Base-by-base conservation (phyloP, 805 yeast species). In the Saccharomycopsis guyanensis region DNA sequence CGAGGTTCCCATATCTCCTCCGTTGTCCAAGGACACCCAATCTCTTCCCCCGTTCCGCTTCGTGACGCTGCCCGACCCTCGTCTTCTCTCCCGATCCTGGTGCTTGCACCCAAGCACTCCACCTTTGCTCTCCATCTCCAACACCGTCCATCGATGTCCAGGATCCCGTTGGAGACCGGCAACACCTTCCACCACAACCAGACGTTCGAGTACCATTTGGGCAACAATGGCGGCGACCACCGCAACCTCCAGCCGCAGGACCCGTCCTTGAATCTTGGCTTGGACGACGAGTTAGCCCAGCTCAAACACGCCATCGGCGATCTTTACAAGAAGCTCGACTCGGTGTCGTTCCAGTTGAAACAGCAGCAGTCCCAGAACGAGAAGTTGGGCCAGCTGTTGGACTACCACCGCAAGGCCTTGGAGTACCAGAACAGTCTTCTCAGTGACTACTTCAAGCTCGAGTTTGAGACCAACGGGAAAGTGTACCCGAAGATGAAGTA, bases 381-480 rank as follows among this genome's bases (percentile, higher is more conserved):
- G 10, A 31, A 32, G 10, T 18, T 36, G 4, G 8, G 29, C 13
- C 16, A 37, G 37, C 16, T 36, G 13, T 19, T 43, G 13, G 47
- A 43, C 6, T 43, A 37, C 15, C 42, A 36, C 19, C 43, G 32
- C 15, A 37, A 37, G 37, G 33, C 47, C n/a, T 23, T 43, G 16
- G 47, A 34, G 6, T 38, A 32, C 31, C 48, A 45, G 18, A 45
- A 39, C 29, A 39, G 27, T 13, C 25, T 45, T 15, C 15, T 45
- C 15, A 24, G 38, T n/a, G 44, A 45, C 20, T 45, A 45, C 20
- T 45, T 39, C 44, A 45, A 38, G 27, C 20, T n/a, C 13, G 40
- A 15, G 12, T 12, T 34, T n/a, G 45, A 42, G 23, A 20, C 40
- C 4, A 32, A 42, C 13, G 29, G 29, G n/a, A 13, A 23, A 16